Evolutionary conservation across 2,329 filamentous ascomycete species (phyloP), one percentile per base, ranked within the genome.

Genomic region (Sarocladium brachiariae): DNA sequence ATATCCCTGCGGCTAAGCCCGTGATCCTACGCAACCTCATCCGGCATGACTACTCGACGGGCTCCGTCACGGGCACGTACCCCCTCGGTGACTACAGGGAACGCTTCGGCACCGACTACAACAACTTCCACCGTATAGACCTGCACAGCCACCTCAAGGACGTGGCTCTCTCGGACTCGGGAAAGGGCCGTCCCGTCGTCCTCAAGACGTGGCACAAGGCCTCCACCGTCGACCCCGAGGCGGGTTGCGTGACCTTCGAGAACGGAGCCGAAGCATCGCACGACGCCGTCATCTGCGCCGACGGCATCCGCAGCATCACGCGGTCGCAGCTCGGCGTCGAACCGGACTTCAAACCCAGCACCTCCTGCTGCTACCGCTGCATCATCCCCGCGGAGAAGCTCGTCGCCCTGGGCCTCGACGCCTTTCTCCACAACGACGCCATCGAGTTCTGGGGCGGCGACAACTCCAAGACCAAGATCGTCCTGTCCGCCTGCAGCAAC

Each of bases 361-460:
- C 75, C 7, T 77, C 73, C 1, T 77, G 73, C 62, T 84, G 81
- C 59, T 68, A 83, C 8, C 80, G 82, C 55, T 72, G 77, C 51
- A 84, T 83, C 58, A 77, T 84, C 45, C 62, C 61, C 37, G 78
- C 77, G 1, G 74, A 76, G 24, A 70, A 78, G 14, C 77, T 76
- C 8, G 68, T 75, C 14, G 67, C 69, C 47, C 65, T 79, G 1
- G 80, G 80, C 2, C 70, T 84, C 0, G 69, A 74, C 19, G 75
- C 82, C 56, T 83, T 80, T 61, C 76, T 76, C 0, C 58, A 73
- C 30, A 65, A 83, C 62, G 69, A 63, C 25, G 80, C 80, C 1
- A 68, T 85, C 4, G 78, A 84, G 60, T 84, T 82, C 64, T 85
- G 81, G 81, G 81, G 81, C 27, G 81, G 82, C n/a, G 70, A 77